Base-by-base conservation (phyloP, 2,329 filamentous ascomycete species). In the Sporothrix brunneoviolacea region DNA sequence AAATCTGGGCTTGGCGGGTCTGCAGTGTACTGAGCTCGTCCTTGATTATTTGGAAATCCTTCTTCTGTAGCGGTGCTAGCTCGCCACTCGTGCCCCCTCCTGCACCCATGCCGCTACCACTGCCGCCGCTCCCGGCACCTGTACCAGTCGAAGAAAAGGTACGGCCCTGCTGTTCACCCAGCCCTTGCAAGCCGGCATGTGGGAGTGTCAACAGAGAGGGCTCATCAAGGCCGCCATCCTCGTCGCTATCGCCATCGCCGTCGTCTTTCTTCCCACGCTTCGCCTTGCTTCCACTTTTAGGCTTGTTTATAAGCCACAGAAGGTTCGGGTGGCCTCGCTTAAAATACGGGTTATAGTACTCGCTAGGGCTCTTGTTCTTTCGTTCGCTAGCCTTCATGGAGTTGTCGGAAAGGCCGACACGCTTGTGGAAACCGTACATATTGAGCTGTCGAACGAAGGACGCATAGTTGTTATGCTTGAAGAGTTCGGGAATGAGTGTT, bases 391-490 rank as follows among this genome's bases (percentile, higher is more conserved):
- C 91, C 58, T 93, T 87, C 86, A 98, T 94, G 0, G 91, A 96
- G 64, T 96, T 96, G 68, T 98, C 93, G 4, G 91, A 95, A 16
- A 98, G 76, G 4, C 88, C 88, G 4, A 93, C 88, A 37, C 88
- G 85, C 73, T 98, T 98, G 75, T 98, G 93, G 62, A 98, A 98
- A 55, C 95, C 91, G 66, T 95, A 96, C 75, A 96, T 96, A 68
- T 96, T 96, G 56, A 96, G 76, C 65, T 96, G 91, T 32, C 91
- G 84, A 50, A 96, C 91, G 64, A 96, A 96, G 57, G 91, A 95
- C 41, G 91, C 91, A 68, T 96, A 96, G 66, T 96, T 96, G 76
- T 91, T 95, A 71, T 98, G 93, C 69, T 98, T 98, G 77, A 98
- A 98, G 55, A 97, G 83, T 67, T 97, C 95, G 1, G 93, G 93